A percentile compares a stretch with the other conserved stretches of the same genome.
Conservation (phyloP, 331 rosid genomes). For the Malus hybrid region DNA sequence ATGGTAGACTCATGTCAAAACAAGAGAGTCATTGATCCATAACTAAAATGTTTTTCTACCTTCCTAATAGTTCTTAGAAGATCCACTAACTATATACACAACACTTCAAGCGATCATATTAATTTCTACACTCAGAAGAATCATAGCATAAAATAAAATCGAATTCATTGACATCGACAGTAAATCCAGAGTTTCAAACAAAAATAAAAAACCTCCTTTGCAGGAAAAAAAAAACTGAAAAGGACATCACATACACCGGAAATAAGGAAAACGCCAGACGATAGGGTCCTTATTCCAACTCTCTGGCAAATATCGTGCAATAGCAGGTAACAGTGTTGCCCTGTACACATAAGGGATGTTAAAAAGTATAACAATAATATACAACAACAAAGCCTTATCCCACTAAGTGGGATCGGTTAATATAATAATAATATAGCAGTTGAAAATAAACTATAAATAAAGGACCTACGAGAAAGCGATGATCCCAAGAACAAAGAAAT, state of each 20-base stretch:
- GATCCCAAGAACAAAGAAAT: constrained; percentile 95
- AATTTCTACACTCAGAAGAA: no score
- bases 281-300: constrained; percentile 66
- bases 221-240: no score
- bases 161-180: no score
- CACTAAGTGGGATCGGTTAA: no score
- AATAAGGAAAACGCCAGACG: constrained; percentile 78
- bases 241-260: constrained; percentile 53
- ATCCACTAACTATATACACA: neutral
- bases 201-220: no score
- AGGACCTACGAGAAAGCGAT: constrained; percentile 86
- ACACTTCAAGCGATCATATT: no score
- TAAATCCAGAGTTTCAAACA: no score
- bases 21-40: neutral
- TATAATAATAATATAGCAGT: neutral
- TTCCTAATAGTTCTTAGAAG: neutral
- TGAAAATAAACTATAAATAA: neutral
- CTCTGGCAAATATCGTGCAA: constrained; percentile 66
- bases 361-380: neutral
- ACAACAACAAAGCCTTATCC: no score
- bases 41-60: neutral
- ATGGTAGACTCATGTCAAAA: constrained; percentile 8
- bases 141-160: no score
- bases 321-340: constrained; percentile 83
- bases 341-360: constrained; percentile 34